A percentile compares a stretch with the other conserved stretches of the same genome.
These are phyloP conservation scores for Xerocomus brunneocitrinus DNA, from an alignment of 768 basidiomycete genomes.

Conservation along the genomic window DNA sequence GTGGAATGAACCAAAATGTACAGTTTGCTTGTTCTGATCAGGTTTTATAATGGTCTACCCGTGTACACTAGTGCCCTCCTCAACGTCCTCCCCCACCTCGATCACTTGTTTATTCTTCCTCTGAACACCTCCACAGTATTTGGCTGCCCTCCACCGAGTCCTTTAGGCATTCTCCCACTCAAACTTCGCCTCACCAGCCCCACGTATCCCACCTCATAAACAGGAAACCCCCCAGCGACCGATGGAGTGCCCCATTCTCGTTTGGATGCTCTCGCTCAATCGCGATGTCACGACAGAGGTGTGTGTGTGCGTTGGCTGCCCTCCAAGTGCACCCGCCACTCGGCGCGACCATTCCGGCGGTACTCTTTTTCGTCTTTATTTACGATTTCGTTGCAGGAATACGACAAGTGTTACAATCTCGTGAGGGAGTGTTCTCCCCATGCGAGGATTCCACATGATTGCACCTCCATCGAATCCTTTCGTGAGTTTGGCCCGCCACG, in stretches of 20 bases:
- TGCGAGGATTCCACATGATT: slow-evolving; percentile 49
- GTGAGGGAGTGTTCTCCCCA: slow-evolving; percentile 59
- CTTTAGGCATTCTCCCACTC: background rate
- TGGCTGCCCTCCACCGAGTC: background rate
- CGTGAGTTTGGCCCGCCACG: slow-evolving; percentile 52
- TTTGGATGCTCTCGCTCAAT: slow-evolving; percentile 79
- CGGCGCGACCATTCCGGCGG: slow-evolving; percentile 6
- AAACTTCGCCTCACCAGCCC: background rate
- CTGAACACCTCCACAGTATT: slow-evolving; percentile 3
- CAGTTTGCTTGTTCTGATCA: slow-evolving; percentile 24
- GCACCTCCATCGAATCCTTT: slow-evolving; percentile 57
- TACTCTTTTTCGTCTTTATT: background rate
- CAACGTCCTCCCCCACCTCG: slow-evolving; percentile 2
- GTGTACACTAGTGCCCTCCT: slow-evolving; percentile 3
- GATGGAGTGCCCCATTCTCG: slow-evolving; percentile 64
- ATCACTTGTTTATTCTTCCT: background rate
- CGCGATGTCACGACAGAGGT: slow-evolving; percentile 67
- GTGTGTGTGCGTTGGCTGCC: slow-evolving; percentile 15
- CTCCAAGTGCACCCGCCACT: background rate
- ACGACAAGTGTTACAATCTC: slow-evolving; percentile 59
- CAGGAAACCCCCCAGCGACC: too few relatives aligned
- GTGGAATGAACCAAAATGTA: slow-evolving; percentile 26
- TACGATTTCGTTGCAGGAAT: slow-evolving; percentile 49
- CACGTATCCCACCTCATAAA: background rate
- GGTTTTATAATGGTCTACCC: slow-evolving; percentile 26